These are phyloP conservation scores for Penicillium concentricum DNA, from an alignment of 2,329 filamentous ascomycete species.

Conservation along the genomic window DNA sequence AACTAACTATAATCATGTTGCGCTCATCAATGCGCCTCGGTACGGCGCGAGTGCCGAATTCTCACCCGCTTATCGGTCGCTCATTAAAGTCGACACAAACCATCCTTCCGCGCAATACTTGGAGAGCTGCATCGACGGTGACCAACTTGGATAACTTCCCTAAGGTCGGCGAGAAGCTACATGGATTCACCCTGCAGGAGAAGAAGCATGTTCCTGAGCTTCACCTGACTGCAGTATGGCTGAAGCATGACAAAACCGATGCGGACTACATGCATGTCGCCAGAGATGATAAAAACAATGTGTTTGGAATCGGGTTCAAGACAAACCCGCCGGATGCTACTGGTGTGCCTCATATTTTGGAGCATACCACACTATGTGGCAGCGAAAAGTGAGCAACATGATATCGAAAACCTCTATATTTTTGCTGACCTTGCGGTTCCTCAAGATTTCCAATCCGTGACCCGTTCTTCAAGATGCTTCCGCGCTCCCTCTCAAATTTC, in stretches of 20 bases:
- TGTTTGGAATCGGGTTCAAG: constrained; percentile 99
- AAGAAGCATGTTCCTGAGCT: constrained; percentile 92
- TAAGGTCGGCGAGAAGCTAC: constrained; percentile 76
- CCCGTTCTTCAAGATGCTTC: constrained; percentile 99
- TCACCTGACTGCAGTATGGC: constrained; percentile 83
- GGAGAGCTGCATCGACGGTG: constrained; percentile 55
- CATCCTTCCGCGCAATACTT: constrained; percentile 17
- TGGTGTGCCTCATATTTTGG: constrained; percentile 92
- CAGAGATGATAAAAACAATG: constrained; percentile 96
- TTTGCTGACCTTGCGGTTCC: constrained; percentile 12
- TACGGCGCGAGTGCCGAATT: constrained; percentile 24
- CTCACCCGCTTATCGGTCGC: constrained; percentile 20
- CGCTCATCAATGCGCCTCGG: constrained; percentile 31
- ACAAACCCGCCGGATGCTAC: constrained; percentile 97
- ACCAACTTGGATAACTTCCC: constrained; percentile 76
- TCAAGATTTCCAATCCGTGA: constrained; percentile 90
- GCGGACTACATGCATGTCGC: constrained; percentile 96
- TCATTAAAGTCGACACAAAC: constrained; percentile 16
- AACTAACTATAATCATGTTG: constrained; percentile 28
- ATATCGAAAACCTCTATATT: not conserved
- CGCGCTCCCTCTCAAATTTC: constrained; percentile 96
- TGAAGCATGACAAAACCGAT: constrained; percentile 92
- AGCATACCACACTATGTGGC: constrained; percentile 95
- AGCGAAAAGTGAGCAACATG: constrained; percentile 71
- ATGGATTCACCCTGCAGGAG: constrained; percentile 88